Percentiles rank a stretch among this genome's conserved stretches.
These are phyloP conservation scores for Fonsecaea monophora DNA, from an alignment of 2,329 filamentous ascomycete species.

Conservation along the genomic window DNA sequence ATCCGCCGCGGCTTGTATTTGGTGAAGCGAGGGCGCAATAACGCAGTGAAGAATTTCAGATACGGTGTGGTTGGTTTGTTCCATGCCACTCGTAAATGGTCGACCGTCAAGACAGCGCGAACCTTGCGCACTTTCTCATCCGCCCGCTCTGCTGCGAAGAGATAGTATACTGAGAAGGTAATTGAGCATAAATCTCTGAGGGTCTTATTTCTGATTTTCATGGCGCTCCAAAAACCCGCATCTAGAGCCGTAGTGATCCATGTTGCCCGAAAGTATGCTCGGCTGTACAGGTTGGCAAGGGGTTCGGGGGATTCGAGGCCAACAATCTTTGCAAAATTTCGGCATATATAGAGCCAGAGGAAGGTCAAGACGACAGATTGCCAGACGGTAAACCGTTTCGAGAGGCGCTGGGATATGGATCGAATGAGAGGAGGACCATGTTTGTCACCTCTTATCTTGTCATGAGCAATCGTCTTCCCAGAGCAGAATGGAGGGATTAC, in stretches of 20 bases:
- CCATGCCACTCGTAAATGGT: conserved; percentile 92
- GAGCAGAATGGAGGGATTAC: conserved; percentile 55
- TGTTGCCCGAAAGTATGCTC: conserved; percentile 92
- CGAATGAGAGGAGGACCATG: conserved; percentile 85
- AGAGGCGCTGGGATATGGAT: conserved; percentile 73
- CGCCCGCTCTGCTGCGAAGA: conserved; percentile 89
- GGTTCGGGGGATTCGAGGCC: conserved; percentile 92
- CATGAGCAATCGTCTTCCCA: conserved; percentile 30
- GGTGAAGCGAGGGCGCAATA: conserved; percentile 80
- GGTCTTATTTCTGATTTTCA: conserved; percentile 84
- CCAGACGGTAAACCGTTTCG: conserved; percentile 79
- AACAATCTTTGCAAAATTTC: conserved; percentile 92
- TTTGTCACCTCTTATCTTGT: conserved; percentile 70
- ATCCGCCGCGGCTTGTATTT: conserved; percentile 81
- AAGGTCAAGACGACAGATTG: conserved; percentile 87
- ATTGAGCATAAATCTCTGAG: conserved; percentile 82
- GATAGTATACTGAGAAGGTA: conserved; percentile 85
- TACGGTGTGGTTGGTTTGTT: conserved; percentile 93
- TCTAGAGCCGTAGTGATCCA: conserved; percentile 96
- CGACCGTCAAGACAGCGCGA: conserved; percentile 81
- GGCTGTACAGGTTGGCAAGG: conserved; percentile 89
- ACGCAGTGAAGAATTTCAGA: conserved; percentile 71
- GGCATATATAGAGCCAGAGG: conserved; percentile 86
- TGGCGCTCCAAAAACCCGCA: conserved; percentile 97
- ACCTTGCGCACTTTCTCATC: conserved; percentile 97